Evolutionary conservation across 148 eudicot genomes (phyloP), one percentile per base, ranked within the genome.

Genomic region (Diospyros kaki): DNA sequence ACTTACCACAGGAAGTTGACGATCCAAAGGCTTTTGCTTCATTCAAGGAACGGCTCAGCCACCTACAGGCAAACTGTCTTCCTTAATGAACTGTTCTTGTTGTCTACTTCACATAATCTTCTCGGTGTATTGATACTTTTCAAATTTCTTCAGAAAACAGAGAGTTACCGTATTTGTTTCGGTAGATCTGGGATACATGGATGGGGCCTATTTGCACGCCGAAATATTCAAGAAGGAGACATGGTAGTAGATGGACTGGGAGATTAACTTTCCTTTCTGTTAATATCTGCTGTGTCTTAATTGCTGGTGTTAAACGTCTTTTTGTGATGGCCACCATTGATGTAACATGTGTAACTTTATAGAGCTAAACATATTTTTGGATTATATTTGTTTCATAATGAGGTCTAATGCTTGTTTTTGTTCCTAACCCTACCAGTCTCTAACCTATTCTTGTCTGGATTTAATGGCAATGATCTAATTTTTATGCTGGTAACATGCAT

Each of bases 181-280:
- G 99, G 99, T 79, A 84, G 88, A 88, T 95, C 99, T 43, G 99
- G 90, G 69, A 95, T 95, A 78, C 99, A 95, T 73, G 91, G 97
- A 70, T 95, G 99, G 97, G 99, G 99, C 69, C 97, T 95, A 40
- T 95, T 95, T 87, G 97, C 99, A 58, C 93, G 97, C 51, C 79
- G 88, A 62, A 85, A 88, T 79, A 95, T 95, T 75, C 94, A 84
- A 80, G 99, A 95, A 86, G 99, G 99, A 82, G 99, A 95, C 66
- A 95, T 95, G 99, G 99, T 90, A 78, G 28, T 28, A 28, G 28
- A 28, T 28, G 28, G 28, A 28, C 28, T 28, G 28, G 28, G 28
- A 28, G 28, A 28, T 28, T 28, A 28, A 28, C 28, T 28, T 28
- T 28, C 0, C 28, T 28, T 28, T 28, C 28, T 28, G 28, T 28